Base-by-base conservation (phyloP, 2,329 filamentous ascomycete species). In the Ustulina deusta region DNA sequence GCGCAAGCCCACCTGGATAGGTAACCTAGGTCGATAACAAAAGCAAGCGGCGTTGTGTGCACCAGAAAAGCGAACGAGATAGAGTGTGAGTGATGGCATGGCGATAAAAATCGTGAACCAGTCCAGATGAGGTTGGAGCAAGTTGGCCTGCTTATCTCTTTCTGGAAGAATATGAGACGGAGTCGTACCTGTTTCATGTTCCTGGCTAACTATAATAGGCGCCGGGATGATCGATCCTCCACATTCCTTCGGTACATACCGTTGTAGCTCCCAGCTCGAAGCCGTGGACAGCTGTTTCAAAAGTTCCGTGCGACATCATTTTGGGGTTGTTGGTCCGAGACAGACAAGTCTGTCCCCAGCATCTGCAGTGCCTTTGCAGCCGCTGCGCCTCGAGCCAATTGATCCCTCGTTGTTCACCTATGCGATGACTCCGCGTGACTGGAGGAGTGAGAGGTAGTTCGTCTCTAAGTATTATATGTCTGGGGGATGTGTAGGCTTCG, bases 81-180 rank as follows among this genome's bases (percentile, higher is more conserved):
- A 44, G 38, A 44, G n/a, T 51, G 42, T 20, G 49, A 7, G 42
- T 32, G 32, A 63, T 60, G 61, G 38, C 40, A 52, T 67, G 20
- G 17, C 38, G 15, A 36, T 10, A 54, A 25, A 36, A 38, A 55
- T 15, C 22, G 29, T 40, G 52, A 38, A 36, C 54, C 42, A 32
- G 59, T 55, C 46, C 38, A 55, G 36, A 57, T 27, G 51, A 63
- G 56, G 49, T 60, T 69, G 49, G 55, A 34, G 49, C 63, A 63
- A 46, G 20, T 17, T 29, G 5, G 62, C 61, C 66, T 63, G 65
- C 62, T 60, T 65, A 68, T 69, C 71, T 72, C 66, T 51, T 76
- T 75, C 73, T 73, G 72, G 74, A 75, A 75, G 73, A 71, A 75
- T 48, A 58, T 73, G 74, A 72, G 71, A 75, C 72, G 48, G 52